A percentile compares a stretch with the other conserved stretches of the same genome.
Evolutionary conservation across 2,329 filamentous ascomycete species (phyloP).

Genomic region (Aspergillus chevalieri): DNA sequence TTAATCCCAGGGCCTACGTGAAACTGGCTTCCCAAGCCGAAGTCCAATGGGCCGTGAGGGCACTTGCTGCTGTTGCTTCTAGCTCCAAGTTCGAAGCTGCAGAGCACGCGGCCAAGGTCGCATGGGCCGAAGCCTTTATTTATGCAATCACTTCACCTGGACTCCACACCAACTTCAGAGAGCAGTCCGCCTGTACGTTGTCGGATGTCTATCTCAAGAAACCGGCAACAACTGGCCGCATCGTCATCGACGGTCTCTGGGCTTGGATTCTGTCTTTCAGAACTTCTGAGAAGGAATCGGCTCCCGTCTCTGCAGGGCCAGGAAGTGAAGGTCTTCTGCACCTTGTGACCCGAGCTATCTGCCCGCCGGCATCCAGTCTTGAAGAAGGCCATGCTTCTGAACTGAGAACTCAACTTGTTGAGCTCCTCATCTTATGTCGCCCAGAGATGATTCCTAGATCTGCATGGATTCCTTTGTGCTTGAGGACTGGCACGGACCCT

Average conservation of each 20-base stretch:
- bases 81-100: conserved; percentile 48
- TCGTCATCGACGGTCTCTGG: conserved; percentile 71
- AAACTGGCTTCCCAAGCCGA: conserved; percentile 73
- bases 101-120: conserved; percentile 46
- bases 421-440: conserved; percentile 70
- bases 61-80: conserved; percentile 58
- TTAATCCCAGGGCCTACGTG: conserved; percentile 77
- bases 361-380: conserved; percentile 22
- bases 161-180: conserved; percentile 58
- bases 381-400: conserved; percentile 35
- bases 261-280: conserved; percentile 66
- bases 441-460: conserved; percentile 68
- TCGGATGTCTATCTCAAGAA: conserved; percentile 58
- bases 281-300: conserved; percentile 69
- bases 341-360: conserved; percentile 45
- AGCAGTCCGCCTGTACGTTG: conserved; percentile 57
- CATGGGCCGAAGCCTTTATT: conserved; percentile 83
- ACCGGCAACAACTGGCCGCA: conserved; percentile 53
- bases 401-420: conserved; percentile 66
- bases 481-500: conserved; percentile 75
- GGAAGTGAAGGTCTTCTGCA: conserved; percentile 58
- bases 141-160: conserved; percentile 63
- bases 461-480: conserved; percentile 84
- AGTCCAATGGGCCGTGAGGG: conserved; percentile 66
- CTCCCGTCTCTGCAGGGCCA: conserved; percentile 59